These are phyloP conservation scores for Aspergillus carlsbadensis DNA, from an alignment of 495 filamentous ascomycete genomes.

Conservation along the genomic window DNA sequence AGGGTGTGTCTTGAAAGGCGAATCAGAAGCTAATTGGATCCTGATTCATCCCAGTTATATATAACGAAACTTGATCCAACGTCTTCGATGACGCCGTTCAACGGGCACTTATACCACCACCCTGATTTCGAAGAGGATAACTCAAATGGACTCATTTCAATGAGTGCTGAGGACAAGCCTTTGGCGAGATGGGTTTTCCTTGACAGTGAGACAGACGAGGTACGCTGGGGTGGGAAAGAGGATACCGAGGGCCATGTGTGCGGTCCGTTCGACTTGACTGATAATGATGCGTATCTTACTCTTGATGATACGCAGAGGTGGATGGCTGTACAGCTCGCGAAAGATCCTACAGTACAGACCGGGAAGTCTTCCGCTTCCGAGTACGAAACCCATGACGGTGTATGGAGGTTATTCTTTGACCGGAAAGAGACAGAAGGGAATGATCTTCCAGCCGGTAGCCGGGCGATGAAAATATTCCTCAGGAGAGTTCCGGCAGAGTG, in stretches of 20 bases:
- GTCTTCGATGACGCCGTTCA: too few relatives aligned
- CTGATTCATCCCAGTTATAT: too few relatives aligned
- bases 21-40: too few relatives aligned
- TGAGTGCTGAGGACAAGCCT: conserved; percentile 26
- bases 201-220: conserved; percentile 21
- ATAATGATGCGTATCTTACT: conserved; percentile 25
- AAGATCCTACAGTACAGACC: conserved; percentile 16
- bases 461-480: conserved; percentile 25
- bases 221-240: conserved; percentile 29
- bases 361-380: background rate
- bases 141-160: conserved; percentile 22
- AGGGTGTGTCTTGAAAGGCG: too few relatives aligned
- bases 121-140: too few relatives aligned
- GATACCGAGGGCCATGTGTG: conserved; percentile 25
- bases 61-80: too few relatives aligned
- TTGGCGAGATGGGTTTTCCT: conserved; percentile 31
- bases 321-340: conserved; percentile 24
- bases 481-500: conserved; percentile 22
- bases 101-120: too few relatives aligned
- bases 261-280: conserved; percentile 32
- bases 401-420: conserved; percentile 32
- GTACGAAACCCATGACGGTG: conserved; percentile 6
- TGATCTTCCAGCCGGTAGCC: conserved; percentile 22
- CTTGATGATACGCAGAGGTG: conserved; percentile 29
- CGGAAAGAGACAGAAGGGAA: conserved; percentile 26